Conservation (phyloP, 139 green algal genomes). For the Picochlorum costavermella region DNA sequence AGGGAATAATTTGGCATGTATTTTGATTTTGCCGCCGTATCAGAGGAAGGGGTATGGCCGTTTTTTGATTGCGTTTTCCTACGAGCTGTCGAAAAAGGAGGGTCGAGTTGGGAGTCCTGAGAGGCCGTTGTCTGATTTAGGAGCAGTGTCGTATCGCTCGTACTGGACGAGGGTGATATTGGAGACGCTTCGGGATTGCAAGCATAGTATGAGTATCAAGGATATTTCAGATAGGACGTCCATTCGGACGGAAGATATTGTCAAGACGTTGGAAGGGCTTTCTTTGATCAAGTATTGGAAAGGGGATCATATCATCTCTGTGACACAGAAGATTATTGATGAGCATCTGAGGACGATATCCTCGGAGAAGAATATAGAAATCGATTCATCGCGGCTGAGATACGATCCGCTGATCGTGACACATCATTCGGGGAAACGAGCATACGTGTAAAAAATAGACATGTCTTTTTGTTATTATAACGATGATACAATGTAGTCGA, state of each 20-base stretch:
- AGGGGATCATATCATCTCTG: constrained; percentile 58
- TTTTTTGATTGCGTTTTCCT: constrained; percentile 96
- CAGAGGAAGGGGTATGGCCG: constrained; percentile 98
- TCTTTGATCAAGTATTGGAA: constrained; percentile 80
- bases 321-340: constrained; percentile 49
- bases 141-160: constrained; percentile 81
- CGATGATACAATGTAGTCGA: constrained; percentile 9
- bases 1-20: constrained; percentile 99
- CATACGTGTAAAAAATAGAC: background rate
- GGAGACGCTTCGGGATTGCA: constrained; percentile 65
- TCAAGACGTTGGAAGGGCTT: constrained; percentile 77
- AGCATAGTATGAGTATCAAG: constrained; percentile 77
- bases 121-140: constrained; percentile 92
- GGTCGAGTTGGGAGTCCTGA: constrained; percentile 81
- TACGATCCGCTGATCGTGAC: constrained; percentile 30
- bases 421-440: constrained; percentile 1
- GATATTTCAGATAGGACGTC: constrained; percentile 81
- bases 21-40: constrained; percentile 94
- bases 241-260: constrained; percentile 92
- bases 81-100: constrained; percentile 96
- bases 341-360: constrained; percentile 28
- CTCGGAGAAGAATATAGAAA: constrained; percentile 33
- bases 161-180: constrained; percentile 96
- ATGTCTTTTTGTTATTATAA: background rate
- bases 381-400: constrained; percentile 40